Evolutionary conservation across 352 stramenopile genomes (phyloP).

Genomic region (Phytophthora palmivora): DNA sequence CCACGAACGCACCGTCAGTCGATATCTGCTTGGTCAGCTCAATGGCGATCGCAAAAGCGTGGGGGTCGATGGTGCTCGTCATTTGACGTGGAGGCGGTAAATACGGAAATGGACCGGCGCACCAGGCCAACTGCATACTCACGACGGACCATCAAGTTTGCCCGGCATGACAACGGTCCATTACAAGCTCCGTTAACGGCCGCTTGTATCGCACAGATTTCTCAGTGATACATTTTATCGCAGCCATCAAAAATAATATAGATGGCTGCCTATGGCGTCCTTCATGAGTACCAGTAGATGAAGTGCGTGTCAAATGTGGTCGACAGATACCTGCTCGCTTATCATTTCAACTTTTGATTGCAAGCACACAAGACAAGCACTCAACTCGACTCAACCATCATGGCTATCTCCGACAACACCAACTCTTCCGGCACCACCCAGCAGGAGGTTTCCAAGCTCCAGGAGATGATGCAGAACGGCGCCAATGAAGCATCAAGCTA

Average conservation of each 20-base stretch:
- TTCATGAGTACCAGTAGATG: not conserved
- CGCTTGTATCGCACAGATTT: slow-evolving; percentile 18
- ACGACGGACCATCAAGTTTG: too few species aligned
- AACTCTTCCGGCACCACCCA: slow-evolving; percentile 31
- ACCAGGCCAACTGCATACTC: not conserved
- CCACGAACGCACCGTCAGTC: slow-evolving; percentile 26
- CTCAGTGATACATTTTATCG: slow-evolving; percentile 24
- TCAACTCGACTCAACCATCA: not conserved
- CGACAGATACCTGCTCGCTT: not conserved
- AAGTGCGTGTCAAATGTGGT: too few species aligned
- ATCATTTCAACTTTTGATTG: slow-evolving; percentile 27
- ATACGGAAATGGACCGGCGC: slow-evolving; percentile 26
- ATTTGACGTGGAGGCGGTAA: slow-evolving; percentile 6
- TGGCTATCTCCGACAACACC: slow-evolving; percentile 36
- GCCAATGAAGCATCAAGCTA: slow-evolving; percentile 39
- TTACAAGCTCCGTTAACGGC: not conserved
- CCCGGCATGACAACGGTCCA: not conserved
- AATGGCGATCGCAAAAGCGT: slow-evolving; percentile 23
- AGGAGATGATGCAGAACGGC: slow-evolving; percentile 41
- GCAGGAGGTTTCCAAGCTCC: slow-evolving; percentile 46
- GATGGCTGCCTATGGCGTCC: slow-evolving; percentile 7
- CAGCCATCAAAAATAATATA: slow-evolving; percentile 18
- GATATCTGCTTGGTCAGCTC: slow-evolving; percentile 27
- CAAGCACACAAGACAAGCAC: slow-evolving; percentile 12
- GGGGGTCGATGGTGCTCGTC: slow-evolving; percentile 16